Conservation (phyloP, 2,329 filamentous ascomycete genomes). For the Colletotrichum sp. region DNA sequence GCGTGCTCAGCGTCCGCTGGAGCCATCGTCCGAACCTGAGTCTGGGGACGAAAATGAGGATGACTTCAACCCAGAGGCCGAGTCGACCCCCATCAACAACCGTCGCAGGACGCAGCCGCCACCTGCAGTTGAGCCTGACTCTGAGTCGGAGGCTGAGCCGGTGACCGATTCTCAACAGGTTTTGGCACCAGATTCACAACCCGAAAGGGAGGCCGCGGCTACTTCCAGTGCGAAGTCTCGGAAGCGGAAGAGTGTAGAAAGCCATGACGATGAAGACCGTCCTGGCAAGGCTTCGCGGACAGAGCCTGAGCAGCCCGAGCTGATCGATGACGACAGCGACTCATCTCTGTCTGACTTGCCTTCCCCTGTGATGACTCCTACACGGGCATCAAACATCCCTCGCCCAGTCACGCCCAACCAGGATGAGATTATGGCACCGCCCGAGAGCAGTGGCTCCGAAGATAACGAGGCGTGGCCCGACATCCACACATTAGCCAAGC, state of each 20-base stretch:
- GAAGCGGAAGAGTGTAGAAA: slow-evolving; percentile 63
- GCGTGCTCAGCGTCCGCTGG: slow-evolving; percentile 25
- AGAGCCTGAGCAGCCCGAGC: slow-evolving; percentile 21
- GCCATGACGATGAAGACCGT: slow-evolving; percentile 39
- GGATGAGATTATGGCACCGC: slow-evolving; percentile 59
- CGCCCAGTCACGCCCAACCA: slow-evolving; percentile 49
- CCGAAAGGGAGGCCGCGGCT: slow-evolving; percentile 24
- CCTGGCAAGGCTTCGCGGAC: slow-evolving; percentile 41
- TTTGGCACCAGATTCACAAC: slow-evolving; percentile 26
- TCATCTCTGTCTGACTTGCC: slow-evolving; percentile 41
- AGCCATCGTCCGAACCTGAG: slow-evolving; percentile 20
- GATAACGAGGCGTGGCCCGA: slow-evolving; percentile 56
- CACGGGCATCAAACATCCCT: slow-evolving; percentile 25
- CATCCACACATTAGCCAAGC: slow-evolving; percentile 54
- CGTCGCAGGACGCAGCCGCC: slow-evolving; percentile 44
- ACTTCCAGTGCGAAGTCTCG: slow-evolving; percentile 42
- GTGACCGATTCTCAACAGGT: slow-evolving; percentile 25
- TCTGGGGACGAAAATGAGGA: slow-evolving; percentile 33
- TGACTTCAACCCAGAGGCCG: slow-evolving; percentile 65
- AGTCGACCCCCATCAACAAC: slow-evolving; percentile 68
- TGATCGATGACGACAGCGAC: slow-evolving; percentile 25
- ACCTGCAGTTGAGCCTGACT: slow-evolving; percentile 25
- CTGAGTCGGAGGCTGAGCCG: slow-evolving; percentile 5
- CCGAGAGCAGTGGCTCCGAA: slow-evolving; percentile 57
- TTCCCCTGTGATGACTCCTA: slow-evolving; percentile 36